Evolutionary conservation across 2,329 filamentous ascomycete species (phyloP).

Genomic region (Penicillium sp.): DNA sequence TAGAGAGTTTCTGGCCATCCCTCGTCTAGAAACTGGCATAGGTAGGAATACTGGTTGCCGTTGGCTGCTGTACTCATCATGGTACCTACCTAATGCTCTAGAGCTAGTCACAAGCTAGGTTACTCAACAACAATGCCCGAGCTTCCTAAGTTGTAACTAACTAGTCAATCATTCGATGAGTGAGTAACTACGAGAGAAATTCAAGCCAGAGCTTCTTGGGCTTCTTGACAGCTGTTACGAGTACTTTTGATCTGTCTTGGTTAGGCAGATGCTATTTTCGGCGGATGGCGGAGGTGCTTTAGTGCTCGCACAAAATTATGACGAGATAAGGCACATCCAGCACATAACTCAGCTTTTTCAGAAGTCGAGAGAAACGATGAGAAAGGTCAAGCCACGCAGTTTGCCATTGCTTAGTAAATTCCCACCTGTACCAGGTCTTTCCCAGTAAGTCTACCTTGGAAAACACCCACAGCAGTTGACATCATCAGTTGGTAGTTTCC

Average conservation of each 20-base stretch:
- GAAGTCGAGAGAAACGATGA: background rate
- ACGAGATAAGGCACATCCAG: constrained; percentile 1
- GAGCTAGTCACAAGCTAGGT: too few relatives aligned
- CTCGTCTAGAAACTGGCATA: too few relatives aligned
- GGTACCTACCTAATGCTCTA: too few relatives aligned
- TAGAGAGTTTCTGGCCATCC: too few relatives aligned
- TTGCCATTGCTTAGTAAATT: background rate
- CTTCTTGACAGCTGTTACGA: background rate
- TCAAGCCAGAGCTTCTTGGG: too few relatives aligned
- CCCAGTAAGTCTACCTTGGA: background rate
- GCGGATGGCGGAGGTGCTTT: background rate
- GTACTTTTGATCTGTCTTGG: background rate
- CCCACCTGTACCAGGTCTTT: background rate
- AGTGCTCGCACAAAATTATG: background rate
- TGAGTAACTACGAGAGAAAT: too few relatives aligned
- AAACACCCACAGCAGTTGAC: constrained; percentile 5
- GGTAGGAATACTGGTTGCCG: too few relatives aligned
- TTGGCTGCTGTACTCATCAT: too few relatives aligned
- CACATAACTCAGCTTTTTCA: background rate
- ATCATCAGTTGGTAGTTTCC: constrained; percentile 8
- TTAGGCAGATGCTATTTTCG: background rate
- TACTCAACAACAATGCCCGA: too few relatives aligned
- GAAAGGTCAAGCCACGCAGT: background rate
- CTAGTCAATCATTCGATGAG: too few relatives aligned
- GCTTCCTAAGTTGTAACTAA: too few relatives aligned